phyloP scores from a whole-genome alignment of 1,139 yeast species.

The Torulaspora globosa region DNA sequence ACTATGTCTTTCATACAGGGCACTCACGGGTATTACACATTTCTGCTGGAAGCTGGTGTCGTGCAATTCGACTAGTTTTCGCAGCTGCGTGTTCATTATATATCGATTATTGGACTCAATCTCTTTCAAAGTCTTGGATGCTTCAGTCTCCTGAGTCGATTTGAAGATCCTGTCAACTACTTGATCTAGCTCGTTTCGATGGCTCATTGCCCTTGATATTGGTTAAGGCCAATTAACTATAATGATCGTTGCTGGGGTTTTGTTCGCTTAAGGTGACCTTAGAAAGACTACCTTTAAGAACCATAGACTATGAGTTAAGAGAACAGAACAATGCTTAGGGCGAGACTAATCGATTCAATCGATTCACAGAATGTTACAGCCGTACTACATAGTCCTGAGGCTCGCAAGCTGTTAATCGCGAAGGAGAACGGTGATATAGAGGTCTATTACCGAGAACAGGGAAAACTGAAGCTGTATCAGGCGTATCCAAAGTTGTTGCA shows the following conservation, averaged over 20 bases:
- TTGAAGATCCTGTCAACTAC: constrained; percentile 23
- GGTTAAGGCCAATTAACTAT: background rate
- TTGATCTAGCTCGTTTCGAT: constrained; percentile 20
- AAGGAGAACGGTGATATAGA: constrained; percentile 31
- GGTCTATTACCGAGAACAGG: constrained; percentile 26
- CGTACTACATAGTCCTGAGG: constrained; percentile 25
- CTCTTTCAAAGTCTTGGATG: constrained; percentile 27
- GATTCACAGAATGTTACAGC: constrained; percentile 24
- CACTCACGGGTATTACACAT: constrained; percentile 23
- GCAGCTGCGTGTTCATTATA: constrained; percentile 30
- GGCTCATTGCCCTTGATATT: constrained; percentile 7
- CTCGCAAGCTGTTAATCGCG: constrained; percentile 27
- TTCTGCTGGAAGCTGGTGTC: constrained; percentile 28
- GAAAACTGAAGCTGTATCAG: constrained; percentile 26
- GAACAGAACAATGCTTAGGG: constrained; percentile 20
- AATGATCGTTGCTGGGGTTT: background rate
- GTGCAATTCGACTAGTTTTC: constrained; percentile 28
- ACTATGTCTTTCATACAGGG: constrained; percentile 24
- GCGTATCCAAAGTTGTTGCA: constrained; percentile 28
- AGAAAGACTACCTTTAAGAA: constrained; percentile 1
- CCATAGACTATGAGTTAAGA: background rate
- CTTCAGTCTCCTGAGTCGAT: constrained; percentile 23
- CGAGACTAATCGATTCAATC: constrained; percentile 20
- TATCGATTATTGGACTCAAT: constrained; percentile 30
- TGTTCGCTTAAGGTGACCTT: background rate